Evolutionary conservation across 306 rosid genomes (phyloP), one percentile per base, ranked within the genome.

Genomic region (Sindora glabra): DNA sequence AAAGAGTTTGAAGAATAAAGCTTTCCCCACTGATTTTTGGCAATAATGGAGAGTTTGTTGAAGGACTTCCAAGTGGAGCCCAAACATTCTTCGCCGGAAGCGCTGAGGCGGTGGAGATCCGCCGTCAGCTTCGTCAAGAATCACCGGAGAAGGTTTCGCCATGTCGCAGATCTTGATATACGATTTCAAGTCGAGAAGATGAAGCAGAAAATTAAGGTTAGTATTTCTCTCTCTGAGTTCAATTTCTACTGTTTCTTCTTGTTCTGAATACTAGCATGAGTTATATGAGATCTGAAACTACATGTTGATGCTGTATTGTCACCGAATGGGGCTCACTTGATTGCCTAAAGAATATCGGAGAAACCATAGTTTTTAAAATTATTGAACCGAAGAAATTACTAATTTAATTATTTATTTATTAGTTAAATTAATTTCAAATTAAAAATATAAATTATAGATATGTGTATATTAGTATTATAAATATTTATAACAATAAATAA

Each of bases 81-180:
- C 48, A 90, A 77, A 53, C 78, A 62, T 46, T 53, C 69, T 0
- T 65, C 96, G 12, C 45, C 48, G 3, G 83, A 79, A 33, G 51
- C 79, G 3, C 32, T 70, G 15, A 38, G 13, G 27, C 58, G 73
- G 53, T 91, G 97, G 97, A 77, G 95, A 69, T 52, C 65, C 12
- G 96, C 95, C 4, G 96, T 83, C 15, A 11, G 73, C 0, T 14
- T 83, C 18, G 91, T 87, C 37, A 87, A 72, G 54, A 90, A 90
- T 63, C 91, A 12, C 14, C 60, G 81, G 17, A 56, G 97, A n/a
- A 56, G 97, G 57, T 90, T 85, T 32, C 97, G 97, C 4, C 41
- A 33, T 16, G 83, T 74, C 8, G 86, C 91, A 3, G 91, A 87
- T 81, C 84, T 87, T 46, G 84, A 0, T 19, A 83, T 85, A 73